These are phyloP conservation scores for Gonium pectorale DNA, from an alignment of 139 green algal genomes.

Conservation along the genomic window DNA sequence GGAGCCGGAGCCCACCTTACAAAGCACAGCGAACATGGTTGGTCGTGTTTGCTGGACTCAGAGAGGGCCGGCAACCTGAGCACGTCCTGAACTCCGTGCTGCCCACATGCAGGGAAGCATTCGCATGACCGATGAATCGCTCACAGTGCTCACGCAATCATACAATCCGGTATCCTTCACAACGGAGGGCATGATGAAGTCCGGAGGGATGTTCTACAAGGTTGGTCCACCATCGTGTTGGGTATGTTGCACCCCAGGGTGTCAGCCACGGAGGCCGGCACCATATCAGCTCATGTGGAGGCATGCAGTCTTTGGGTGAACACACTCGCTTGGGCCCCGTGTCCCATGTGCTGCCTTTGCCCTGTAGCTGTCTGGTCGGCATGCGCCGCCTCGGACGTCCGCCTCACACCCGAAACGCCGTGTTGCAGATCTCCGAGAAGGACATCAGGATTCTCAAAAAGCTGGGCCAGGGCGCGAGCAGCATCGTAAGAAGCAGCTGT, in stretches of 20 bases:
- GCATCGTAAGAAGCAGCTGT: constrained; percentile 62
- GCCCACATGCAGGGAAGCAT: constrained; percentile 37
- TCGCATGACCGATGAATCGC: constrained; percentile 41
- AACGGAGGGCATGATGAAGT: constrained; percentile 55
- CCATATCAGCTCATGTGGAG: too few relatives aligned
- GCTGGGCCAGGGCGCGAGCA: constrained; percentile 78
- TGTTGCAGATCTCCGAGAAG: constrained; percentile 78
- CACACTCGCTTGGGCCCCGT: too few relatives aligned
- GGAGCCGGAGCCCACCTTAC: constrained; percentile 1
- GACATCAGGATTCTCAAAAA: constrained; percentile 82
- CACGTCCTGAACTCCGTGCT: background rate
- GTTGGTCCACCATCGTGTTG: background rate
- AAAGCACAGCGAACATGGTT: constrained; percentile 11
- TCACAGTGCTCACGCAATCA: constrained; percentile 58
- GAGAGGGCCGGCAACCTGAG: background rate
- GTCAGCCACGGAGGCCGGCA: too few relatives aligned
- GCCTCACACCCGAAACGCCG: too few relatives aligned
- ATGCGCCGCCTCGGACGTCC: too few relatives aligned
- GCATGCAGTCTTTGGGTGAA: too few relatives aligned
- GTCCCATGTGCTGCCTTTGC: too few relatives aligned
- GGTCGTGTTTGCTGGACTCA: too few relatives aligned
- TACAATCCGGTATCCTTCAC: constrained; percentile 62
- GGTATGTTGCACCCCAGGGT: too few relatives aligned
- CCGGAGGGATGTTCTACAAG: constrained; percentile 48
- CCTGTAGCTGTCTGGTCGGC: too few relatives aligned